Evolutionary conservation across 805 yeast species (phyloP).

Genomic region (Myxozyma monticola): DNA sequence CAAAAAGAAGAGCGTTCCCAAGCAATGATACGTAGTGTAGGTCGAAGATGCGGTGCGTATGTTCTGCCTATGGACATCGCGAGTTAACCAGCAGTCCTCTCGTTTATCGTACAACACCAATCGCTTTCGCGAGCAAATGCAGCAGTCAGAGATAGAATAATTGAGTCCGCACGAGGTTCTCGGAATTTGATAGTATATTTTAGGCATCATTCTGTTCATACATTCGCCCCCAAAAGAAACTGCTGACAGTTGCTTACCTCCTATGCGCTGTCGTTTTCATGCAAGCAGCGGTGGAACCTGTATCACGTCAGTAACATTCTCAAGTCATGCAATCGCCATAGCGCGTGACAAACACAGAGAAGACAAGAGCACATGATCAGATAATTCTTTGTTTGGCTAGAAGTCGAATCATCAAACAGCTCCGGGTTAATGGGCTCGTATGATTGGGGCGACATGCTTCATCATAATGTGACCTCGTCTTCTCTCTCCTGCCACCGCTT

Average conservation of each 20-base stretch:
- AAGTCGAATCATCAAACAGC: constrained; percentile 32
- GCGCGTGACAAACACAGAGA: neutral
- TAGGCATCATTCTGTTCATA: constrained; percentile 3
- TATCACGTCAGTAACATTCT: no score
- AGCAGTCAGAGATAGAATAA: neutral
- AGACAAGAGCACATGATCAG: constrained; percentile 11
- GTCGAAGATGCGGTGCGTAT: neutral
- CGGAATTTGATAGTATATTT: constrained; percentile 27
- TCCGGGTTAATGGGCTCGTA: constrained; percentile 26
- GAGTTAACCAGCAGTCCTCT: neutral
- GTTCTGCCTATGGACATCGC: neutral
- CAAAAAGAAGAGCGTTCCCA: no score
- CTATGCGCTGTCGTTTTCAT: neutral
- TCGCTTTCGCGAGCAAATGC: no score
- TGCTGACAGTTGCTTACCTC: neutral
- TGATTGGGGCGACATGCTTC: constrained; percentile 34
- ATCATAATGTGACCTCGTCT: no score
- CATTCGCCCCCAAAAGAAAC: neutral
- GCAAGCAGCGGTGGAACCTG: no score
- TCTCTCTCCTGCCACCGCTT: no score
- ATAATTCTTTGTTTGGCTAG: constrained; percentile 29
- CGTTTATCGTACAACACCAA: neutral
- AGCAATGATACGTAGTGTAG: neutral
- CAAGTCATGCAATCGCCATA: neutral
- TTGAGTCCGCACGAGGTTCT: constrained; percentile 5